Percentiles rank a stretch among this genome's conserved stretches.
Evolutionary conservation across 2,329 filamentous ascomycete species (phyloP).

Genomic region (Phoma herbarum): DNA sequence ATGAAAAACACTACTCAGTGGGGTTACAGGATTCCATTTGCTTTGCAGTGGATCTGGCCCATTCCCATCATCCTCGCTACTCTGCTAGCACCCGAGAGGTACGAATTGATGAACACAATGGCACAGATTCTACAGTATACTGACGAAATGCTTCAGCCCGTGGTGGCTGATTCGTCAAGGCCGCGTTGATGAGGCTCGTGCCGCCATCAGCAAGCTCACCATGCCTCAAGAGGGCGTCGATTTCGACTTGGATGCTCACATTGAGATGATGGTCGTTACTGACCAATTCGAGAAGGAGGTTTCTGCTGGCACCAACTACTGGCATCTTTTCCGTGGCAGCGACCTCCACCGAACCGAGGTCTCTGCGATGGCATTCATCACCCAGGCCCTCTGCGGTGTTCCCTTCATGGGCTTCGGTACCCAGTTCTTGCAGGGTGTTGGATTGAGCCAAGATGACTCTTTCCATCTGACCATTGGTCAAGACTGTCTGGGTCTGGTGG

Average conservation of each 20-base stretch:
- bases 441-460: constrained; percentile 33
- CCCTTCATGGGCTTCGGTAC: constrained; percentile 39
- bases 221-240: constrained; percentile 56
- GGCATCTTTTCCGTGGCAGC: constrained; percentile 81
- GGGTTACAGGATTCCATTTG: constrained; percentile 70
- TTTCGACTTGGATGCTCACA: constrained; percentile 57
- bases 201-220: constrained; percentile 69
- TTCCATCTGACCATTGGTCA: constrained; percentile 38
- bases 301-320: constrained; percentile 71
- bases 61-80: constrained; percentile 71
- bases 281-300: constrained; percentile 78
- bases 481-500: constrained; percentile 47
- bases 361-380: constrained; percentile 58
- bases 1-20: constrained; percentile 69
- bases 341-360: constrained; percentile 82
- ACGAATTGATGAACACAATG: neutral
- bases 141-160: constrained; percentile 44
- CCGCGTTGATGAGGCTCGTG: constrained; percentile 69
- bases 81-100: constrained; percentile 69
- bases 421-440: constrained; percentile 35
- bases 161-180: constrained; percentile 60
- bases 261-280: constrained; percentile 90
- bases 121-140: neutral
- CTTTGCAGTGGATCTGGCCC: constrained; percentile 78
- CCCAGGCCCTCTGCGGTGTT: constrained; percentile 49